Evolutionary conservation across 1,284 basidiomycete species (phyloP).

Genomic region (Marasmius fiardii): DNA sequence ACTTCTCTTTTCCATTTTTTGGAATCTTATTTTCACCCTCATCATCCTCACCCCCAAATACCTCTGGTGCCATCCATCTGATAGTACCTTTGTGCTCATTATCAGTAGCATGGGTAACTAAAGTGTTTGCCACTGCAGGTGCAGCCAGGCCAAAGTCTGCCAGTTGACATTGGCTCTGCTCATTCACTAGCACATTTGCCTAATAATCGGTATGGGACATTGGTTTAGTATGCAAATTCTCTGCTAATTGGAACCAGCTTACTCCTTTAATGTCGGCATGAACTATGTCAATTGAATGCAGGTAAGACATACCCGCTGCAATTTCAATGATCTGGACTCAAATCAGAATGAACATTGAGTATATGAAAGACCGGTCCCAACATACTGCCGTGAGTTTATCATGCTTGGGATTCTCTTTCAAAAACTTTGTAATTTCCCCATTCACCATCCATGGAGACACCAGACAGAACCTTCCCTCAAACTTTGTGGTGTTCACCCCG

Average conservation of each 20-base stretch:
- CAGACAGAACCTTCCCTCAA: slow-evolving; percentile 8
- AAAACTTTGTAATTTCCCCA: slow-evolving; percentile 9
- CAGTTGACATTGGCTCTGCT: background rate
- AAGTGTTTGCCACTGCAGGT: no score
- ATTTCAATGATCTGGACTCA: background rate
- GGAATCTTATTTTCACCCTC: no score
- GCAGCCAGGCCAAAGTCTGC: background rate
- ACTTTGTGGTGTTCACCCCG: slow-evolving; percentile 8
- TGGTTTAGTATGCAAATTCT: no score
- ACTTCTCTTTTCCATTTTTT: background rate
- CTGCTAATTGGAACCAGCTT: background rate
- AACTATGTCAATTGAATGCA: background rate
- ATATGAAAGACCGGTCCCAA: background rate
- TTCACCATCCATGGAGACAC: slow-evolving; percentile 14
- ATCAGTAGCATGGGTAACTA: background rate
- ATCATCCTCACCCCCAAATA: background rate
- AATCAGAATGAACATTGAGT: background rate
- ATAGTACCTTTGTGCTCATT: background rate
- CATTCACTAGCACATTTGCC: background rate
- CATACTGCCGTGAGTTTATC: slow-evolving; percentile 5
- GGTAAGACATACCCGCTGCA: background rate
- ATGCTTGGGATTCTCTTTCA: slow-evolving; percentile 8
- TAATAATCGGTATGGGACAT: no score
- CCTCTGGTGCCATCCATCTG: background rate
- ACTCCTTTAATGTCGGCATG: background rate